phyloP scores from a whole-genome alignment of 1,139 yeast genomes.

The Suhomyces bokatorum region DNA sequence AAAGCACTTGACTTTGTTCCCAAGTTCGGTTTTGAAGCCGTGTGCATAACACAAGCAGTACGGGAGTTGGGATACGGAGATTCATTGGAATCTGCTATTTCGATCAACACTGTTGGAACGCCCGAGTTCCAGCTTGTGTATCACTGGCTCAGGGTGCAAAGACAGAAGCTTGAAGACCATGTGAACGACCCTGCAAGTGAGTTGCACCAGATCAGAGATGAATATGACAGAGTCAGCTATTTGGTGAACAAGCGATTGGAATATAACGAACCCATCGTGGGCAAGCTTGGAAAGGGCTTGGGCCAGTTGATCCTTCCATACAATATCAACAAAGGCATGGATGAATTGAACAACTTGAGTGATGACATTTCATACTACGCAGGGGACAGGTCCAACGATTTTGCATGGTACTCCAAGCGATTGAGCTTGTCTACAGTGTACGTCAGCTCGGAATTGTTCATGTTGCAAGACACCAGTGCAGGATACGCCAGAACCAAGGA shows the following conservation, averaged over 20 bases:
- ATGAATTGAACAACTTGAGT: constrained; percentile 70
- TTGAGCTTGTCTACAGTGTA: constrained; percentile 67
- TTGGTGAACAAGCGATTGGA: constrained; percentile 62
- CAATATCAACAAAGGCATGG: constrained; percentile 50
- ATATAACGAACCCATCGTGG: constrained; percentile 57
- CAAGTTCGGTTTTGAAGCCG: constrained; percentile 61
- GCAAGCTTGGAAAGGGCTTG: constrained; percentile 49
- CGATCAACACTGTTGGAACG: constrained; percentile 31
- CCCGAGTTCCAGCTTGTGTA: constrained; percentile 50
- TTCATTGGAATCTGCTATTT: constrained; percentile 61
- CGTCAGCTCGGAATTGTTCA: constrained; percentile 72
- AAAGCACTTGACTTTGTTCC: constrained; percentile 60
- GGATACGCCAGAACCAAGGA: constrained; percentile 57
- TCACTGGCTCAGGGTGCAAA: constrained; percentile 42
- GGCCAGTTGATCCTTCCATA: constrained; percentile 56
- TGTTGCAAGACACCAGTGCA: constrained; percentile 72
- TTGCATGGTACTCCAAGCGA: constrained; percentile 92
- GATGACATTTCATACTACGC: constrained; percentile 84
- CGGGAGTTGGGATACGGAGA: constrained; percentile 64
- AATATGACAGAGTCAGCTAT: constrained; percentile 58
- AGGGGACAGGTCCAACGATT: constrained; percentile 80
- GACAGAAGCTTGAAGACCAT: constrained; percentile 36
- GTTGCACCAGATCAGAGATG: constrained; percentile 37
- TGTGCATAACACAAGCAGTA: constrained; percentile 62
- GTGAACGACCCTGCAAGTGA: constrained; percentile 27